Evolutionary conservation across 495 filamentous ascomycete genomes (phyloP).

Genomic region (Xylaria telfairii): DNA sequence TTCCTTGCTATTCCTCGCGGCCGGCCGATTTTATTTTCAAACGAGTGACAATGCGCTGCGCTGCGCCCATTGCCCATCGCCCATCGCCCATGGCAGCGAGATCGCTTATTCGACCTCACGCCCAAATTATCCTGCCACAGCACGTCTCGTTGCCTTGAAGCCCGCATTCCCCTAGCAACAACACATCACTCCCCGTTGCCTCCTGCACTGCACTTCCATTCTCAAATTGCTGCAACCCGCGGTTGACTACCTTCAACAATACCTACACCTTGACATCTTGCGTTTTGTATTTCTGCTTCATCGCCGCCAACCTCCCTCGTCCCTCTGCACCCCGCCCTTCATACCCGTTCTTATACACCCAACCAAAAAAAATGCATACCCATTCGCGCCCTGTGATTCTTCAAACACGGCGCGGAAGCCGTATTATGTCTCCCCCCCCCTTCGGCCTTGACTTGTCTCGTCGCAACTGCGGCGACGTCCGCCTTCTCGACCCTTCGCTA

Average conservation of each 20-base stretch:
- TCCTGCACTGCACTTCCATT: background rate
- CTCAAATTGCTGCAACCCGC: background rate
- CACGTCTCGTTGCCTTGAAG: background rate
- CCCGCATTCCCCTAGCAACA: slow-evolving; percentile 11
- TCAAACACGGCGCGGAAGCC: background rate
- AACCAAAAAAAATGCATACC: slow-evolving; percentile 6
- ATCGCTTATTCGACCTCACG: background rate
- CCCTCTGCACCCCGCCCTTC: background rate
- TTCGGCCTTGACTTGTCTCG: background rate
- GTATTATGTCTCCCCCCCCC: background rate
- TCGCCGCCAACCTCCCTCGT: background rate
- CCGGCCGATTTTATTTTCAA: background rate
- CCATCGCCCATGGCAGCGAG: background rate
- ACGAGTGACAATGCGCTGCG: background rate
- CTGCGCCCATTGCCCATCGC: background rate
- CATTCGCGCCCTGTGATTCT: background rate
- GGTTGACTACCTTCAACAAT: background rate
- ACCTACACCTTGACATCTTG: background rate
- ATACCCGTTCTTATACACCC: background rate
- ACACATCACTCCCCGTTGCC: background rate
- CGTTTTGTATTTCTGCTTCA: background rate
- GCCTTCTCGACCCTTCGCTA: slow-evolving; percentile 26
- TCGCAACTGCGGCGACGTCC: slow-evolving; percentile 11
- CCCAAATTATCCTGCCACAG: background rate
- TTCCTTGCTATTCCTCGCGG: background rate